These are phyloP conservation scores for Fusarium succisae DNA, from an alignment of 2,329 filamentous ascomycete species.

Conservation along the genomic window DNA sequence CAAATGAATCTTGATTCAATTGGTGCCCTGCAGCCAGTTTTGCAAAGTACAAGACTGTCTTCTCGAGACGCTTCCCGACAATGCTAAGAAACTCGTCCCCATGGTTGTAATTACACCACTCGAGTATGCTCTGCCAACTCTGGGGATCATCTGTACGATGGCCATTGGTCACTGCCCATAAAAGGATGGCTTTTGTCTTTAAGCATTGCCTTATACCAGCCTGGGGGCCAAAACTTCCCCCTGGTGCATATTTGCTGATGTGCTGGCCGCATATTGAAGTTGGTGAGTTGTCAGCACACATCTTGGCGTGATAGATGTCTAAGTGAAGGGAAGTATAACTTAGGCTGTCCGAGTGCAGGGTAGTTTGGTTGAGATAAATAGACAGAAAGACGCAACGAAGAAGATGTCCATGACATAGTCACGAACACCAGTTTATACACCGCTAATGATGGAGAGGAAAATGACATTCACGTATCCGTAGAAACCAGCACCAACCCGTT, in stretches of 20 bases:
- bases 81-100: too few species aligned
- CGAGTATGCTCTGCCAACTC: not conserved
- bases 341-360: too few species aligned
- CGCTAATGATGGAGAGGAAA: not conserved
- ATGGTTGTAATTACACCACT: not conserved
- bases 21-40: too few species aligned
- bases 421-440: fast-evolving
- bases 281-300: not conserved
- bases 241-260: not conserved
- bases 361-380: fast-evolving
- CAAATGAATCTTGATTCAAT: too few species aligned
- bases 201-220: not conserved
- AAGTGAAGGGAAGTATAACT: fast-evolving
- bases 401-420: not conserved
- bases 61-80: too few species aligned
- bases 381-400: not conserved
- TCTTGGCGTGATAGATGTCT: not conserved
- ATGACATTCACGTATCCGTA: not conserved
- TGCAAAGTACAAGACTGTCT: too few species aligned
- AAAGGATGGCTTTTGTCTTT: not conserved
- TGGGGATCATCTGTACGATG: not conserved
- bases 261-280: not conserved
- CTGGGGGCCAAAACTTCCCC: not conserved
- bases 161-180: not conserved
- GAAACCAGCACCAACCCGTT: not conserved